phyloP scores from a whole-genome alignment of 1,284 basidiomycete genomes.

The Cystobasidiaceae sp. region DNA sequence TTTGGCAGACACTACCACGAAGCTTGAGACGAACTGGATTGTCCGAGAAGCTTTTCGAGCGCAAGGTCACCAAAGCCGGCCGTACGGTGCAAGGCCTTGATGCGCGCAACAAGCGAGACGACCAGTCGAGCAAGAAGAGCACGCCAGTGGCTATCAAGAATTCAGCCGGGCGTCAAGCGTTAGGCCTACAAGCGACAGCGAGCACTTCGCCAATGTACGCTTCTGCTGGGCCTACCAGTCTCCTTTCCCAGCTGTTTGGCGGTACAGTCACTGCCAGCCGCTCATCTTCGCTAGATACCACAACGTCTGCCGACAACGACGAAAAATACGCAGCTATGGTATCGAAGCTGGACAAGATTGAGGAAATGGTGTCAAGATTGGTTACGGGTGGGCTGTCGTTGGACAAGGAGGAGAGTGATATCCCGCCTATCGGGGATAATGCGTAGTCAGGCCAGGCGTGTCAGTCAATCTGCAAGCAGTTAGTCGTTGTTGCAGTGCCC shows the following conservation, averaged over 20 bases:
- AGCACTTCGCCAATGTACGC: background rate
- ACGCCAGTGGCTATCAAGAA: constrained; percentile 3
- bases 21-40: background rate
- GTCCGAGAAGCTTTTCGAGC: constrained; percentile 18
- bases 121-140: background rate
- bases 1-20: background rate
- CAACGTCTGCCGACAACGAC: background rate
- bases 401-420: constrained; percentile 12
- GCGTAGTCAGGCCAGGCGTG: no score
- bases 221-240: background rate
- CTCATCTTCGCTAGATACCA: background rate
- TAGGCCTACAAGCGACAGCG: background rate
- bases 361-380: constrained; percentile 19
- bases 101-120: background rate
- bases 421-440: no score
- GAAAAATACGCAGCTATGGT: constrained; percentile 6
- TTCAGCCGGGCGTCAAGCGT: constrained; percentile 10
- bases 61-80: constrained; percentile 16
- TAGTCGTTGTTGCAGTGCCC: no score
- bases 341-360: constrained; percentile 21
- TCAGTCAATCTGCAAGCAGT: no score
- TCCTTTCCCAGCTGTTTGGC: constrained; percentile 23
- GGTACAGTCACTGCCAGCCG: background rate
- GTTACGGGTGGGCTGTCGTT: constrained; percentile 15
- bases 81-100: background rate